Percentiles rank a stretch among this genome's conserved stretches.
phyloP scores from a whole-genome alignment of 2,329 filamentous ascomycete species.

The Cercospora janseana region DNA sequence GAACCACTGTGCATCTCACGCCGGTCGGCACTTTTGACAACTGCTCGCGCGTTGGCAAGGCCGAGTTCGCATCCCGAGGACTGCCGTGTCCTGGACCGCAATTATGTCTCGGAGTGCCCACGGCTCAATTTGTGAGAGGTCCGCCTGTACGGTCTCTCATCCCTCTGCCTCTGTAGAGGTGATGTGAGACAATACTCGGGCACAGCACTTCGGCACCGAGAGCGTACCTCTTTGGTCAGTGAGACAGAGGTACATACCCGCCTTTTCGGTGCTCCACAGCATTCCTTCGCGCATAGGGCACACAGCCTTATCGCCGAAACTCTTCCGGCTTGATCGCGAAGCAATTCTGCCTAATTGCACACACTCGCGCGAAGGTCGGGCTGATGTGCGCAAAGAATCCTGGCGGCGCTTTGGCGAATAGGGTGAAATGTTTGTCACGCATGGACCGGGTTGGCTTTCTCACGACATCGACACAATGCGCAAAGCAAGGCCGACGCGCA shows the following conservation, averaged over 20 bases:
- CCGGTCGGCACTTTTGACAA: conserved; percentile 5
- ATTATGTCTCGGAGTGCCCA: conserved; percentile 10
- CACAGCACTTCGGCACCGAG: conserved; percentile 5
- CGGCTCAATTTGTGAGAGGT: background rate
- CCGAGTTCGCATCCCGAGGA: background rate
- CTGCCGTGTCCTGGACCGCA: background rate
- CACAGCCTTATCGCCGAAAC: too few species aligned
- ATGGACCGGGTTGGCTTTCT: too few species aligned
- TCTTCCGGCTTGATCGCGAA: too few species aligned
- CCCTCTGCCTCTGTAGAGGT: background rate
- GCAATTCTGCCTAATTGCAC: too few species aligned
- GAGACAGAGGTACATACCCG: background rate
- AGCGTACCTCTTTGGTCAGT: background rate
- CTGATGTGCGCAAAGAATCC: too few species aligned
- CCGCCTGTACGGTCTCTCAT: background rate
- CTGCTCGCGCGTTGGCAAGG: background rate
- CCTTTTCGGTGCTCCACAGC: background rate
- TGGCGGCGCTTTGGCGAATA: too few species aligned
- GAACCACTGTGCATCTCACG: background rate
- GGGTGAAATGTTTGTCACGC: too few species aligned
- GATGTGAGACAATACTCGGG: conserved; percentile 10
- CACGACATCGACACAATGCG: background rate
- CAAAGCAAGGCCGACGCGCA: background rate
- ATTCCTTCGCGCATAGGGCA: background rate
- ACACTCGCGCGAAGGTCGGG: too few species aligned